Conservation (phyloP, 306 rosid genomes). For the Pyrus communis region DNA sequence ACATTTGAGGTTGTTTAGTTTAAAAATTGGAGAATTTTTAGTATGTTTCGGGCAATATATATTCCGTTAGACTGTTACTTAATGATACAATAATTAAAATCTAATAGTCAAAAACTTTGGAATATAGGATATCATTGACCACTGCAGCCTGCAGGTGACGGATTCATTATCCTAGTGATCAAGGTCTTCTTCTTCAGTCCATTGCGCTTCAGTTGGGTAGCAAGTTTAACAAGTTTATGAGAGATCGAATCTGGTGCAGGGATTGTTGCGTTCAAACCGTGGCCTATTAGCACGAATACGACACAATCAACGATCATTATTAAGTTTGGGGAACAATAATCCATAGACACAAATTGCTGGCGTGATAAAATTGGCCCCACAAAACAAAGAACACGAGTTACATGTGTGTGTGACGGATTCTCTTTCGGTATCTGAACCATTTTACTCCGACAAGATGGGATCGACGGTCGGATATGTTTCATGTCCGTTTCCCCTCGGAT, state of each 20-base stretch:
- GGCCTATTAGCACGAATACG: neutral
- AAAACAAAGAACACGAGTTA: neutral
- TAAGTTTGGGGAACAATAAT: neutral
- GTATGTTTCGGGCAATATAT: too few species aligned
- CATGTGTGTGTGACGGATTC: neutral
- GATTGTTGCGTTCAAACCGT: neutral
- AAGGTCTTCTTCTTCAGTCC: too few species aligned
- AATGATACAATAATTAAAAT: too few species aligned
- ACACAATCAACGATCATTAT: neutral
- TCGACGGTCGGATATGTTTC: neutral
- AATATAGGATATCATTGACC: too few species aligned
- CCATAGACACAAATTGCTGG: neutral
- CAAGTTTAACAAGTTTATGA: too few species aligned
- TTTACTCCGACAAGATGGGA: neutral
- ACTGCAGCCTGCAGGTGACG: too few species aligned
- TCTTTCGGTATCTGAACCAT: neutral
- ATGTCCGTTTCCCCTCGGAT: neutral
- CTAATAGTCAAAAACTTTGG: too few species aligned
- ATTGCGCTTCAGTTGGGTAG: too few species aligned
- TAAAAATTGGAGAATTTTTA: too few species aligned
- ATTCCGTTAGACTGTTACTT: too few species aligned
- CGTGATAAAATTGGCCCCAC: neutral
- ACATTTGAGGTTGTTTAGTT: too few species aligned
- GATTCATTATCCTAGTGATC: too few species aligned
- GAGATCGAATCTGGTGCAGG: neutral